Conservation (phyloP, 2,329 filamentous ascomycete species). For the Celoporthe dispersa region DNA sequence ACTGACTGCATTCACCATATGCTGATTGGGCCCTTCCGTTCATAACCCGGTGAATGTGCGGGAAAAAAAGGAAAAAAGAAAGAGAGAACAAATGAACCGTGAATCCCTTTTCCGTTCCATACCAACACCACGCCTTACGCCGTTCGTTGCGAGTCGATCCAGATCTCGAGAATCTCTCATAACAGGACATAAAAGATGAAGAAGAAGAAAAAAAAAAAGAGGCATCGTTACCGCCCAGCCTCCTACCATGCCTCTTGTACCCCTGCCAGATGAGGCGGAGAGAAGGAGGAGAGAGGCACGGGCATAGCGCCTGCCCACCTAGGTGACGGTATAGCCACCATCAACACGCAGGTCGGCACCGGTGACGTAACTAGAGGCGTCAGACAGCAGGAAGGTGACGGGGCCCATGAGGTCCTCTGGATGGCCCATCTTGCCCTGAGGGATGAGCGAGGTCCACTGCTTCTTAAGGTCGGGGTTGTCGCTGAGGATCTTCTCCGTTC, state of each 20-base stretch:
- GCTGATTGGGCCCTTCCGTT: not conserved
- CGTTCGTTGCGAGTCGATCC: not conserved
- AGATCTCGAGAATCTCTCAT: not conserved
- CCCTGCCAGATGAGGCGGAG: not conserved
- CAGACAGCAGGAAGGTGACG: constrained; percentile 56
- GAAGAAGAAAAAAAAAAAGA: too few relatives aligned
- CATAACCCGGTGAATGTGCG: not conserved
- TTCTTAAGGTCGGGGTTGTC: constrained; percentile 88
- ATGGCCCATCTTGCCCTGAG: constrained; percentile 89
- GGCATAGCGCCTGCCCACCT: constrained; percentile 46
- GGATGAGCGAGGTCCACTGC: constrained; percentile 91
- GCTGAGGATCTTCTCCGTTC: constrained; percentile 90
- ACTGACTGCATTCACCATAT: not conserved
- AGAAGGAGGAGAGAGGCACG: not conserved
- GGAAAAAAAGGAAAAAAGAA: not conserved
- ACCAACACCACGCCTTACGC: not conserved
- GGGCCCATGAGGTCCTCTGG: constrained; percentile 94
- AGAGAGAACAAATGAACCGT: not conserved
- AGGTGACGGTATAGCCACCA: constrained; percentile 85
- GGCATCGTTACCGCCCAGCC: not conserved
- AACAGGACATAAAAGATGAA: not conserved
- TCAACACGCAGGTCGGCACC: constrained; percentile 82
- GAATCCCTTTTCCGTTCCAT: not conserved
- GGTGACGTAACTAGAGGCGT: constrained; percentile 62
- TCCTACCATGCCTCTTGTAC: not conserved